A percentile compares a stretch with the other conserved stretches of the same genome.
Evolutionary conservation across 768 basidiomycete genomes (phyloP).

Genomic region (Rhizopogon rudus): DNA sequence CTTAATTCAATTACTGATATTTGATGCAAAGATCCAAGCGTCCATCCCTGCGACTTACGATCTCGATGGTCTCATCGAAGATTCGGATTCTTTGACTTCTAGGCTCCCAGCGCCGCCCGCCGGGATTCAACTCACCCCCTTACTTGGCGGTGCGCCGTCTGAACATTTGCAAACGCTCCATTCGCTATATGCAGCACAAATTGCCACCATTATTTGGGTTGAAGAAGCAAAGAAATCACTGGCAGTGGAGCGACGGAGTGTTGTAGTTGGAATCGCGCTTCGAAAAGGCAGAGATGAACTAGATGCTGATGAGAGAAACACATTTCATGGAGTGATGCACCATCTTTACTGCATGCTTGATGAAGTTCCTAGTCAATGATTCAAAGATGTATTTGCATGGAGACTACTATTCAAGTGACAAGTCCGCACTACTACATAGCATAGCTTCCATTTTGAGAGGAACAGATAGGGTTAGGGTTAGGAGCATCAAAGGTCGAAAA

Average conservation of each 20-base stretch:
- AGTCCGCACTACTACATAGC: no score
- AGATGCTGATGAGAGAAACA: conserved; percentile 35
- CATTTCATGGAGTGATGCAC: conserved; percentile 48
- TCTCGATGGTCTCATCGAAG: conserved; percentile 27
- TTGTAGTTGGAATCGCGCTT: conserved; percentile 76
- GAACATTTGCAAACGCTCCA: conserved; percentile 68
- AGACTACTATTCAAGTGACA: no score
- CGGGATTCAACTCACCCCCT: conserved; percentile 67
- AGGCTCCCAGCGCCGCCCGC: conserved; percentile 58
- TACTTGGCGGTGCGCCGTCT: conserved; percentile 73
- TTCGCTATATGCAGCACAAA: conserved; percentile 80
- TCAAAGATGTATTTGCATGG: no score
- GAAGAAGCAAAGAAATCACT: conserved; percentile 36
- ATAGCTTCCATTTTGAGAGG: no score
- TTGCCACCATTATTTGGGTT: conserved; percentile 80
- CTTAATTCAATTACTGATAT: background rate
- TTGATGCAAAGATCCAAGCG: conserved; percentile 64
- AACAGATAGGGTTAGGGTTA: conserved; percentile 26
- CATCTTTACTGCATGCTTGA: conserved; percentile 35
- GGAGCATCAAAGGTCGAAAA: conserved; percentile 11
- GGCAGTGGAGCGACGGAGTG: conserved; percentile 44
- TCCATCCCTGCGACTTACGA: conserved; percentile 54
- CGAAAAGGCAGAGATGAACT: conserved; percentile 30
- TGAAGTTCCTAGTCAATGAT: background rate
- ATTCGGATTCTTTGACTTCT: conserved; percentile 27